Evolutionary conservation across 2,329 filamentous ascomycete species (phyloP).

Genomic region (Aureobasidium melanogenum): DNA sequence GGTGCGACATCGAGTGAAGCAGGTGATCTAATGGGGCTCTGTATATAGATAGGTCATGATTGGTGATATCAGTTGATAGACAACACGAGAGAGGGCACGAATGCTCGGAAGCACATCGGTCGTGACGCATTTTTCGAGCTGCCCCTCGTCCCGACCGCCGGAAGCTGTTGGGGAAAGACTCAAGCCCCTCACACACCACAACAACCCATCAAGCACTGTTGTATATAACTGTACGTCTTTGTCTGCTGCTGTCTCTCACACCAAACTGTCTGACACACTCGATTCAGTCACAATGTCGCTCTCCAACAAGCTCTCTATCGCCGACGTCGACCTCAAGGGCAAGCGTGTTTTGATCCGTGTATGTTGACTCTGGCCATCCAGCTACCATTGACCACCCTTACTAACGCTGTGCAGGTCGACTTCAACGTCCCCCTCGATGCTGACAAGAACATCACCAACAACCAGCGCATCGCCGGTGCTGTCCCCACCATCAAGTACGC

Average conservation of each 20-base stretch:
- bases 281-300: slow-evolving; percentile 68
- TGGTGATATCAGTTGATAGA: neutral
- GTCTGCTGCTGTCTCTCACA: neutral
- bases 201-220: neutral
- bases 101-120: slow-evolving; percentile 1
- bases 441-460: slow-evolving; percentile 85
- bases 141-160: slow-evolving; percentile 1
- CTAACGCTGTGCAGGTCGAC: slow-evolving; percentile 61
- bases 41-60: neutral
- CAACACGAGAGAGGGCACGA: neutral
- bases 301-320: slow-evolving; percentile 95
- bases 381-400: neutral
- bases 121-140: slow-evolving; percentile 6
- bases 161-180: slow-evolving; percentile 12
- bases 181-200: slow-evolving; percentile 10
- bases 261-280: neutral
- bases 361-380: slow-evolving; percentile 33
- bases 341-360: slow-evolving; percentile 97
- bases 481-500: slow-evolving; percentile 36
- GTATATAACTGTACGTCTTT: slow-evolving; percentile 1
- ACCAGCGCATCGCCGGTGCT: slow-evolving; percentile 94
- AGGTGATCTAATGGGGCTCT: neutral
- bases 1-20: neutral
- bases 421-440: slow-evolving; percentile 98
- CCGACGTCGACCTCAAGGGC: slow-evolving; percentile 92